Evolutionary conservation across 345 rosid species (phyloP), one percentile per base, ranked within the genome.

Genomic region (Hibiscus trionum): DNA sequence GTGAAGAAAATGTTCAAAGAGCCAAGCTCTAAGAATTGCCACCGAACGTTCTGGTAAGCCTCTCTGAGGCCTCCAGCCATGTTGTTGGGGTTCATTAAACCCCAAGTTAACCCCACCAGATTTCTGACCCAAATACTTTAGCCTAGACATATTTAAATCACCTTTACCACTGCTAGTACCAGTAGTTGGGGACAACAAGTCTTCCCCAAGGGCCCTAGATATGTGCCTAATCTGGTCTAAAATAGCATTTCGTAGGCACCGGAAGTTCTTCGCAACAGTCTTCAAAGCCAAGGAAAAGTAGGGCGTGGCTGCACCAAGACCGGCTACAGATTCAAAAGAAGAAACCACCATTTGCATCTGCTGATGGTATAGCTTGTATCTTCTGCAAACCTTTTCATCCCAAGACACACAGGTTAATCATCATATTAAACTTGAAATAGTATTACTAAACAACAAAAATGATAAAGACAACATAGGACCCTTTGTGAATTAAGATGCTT

Each of bases 1-100:
- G 60, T 88, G 93, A 73, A 88, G 93, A 82, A 88, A 88, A 83
- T 86, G 93, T 42, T 88, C 93, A 24, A 86, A 88, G 49, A 88
- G 74, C 90, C 93, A 88, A 56, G 88, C 86, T 72, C 85, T 79
- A 12, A 86, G 90, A 74, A 86, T 69, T 2, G 88, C 83, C 10
- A 86, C 89, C 0, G 93, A 57, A 16, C 86, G 87, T 71, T 86
- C 93, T 2, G 93, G 89, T 29, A 86, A 88, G 39, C 90, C 90
- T 70, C 93, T 60, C 66, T 88, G 93, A 74, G 90, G 87, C 77
- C 90, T 81, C 90, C 88, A 88, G 49, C 79, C 75, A 26, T 82
- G 86, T 60, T 82, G 86, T 60, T 84, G 88, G 75, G 86, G 80
- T 68, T 85, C 89, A 67, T 72, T 83, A 72, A 68, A 80, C 21